A percentile compares a stretch with the other conserved stretches of the same genome.
Evolutionary conservation across 176 grass and related monocot species (phyloP).

Genomic region (Oryza brachyantha): DNA sequence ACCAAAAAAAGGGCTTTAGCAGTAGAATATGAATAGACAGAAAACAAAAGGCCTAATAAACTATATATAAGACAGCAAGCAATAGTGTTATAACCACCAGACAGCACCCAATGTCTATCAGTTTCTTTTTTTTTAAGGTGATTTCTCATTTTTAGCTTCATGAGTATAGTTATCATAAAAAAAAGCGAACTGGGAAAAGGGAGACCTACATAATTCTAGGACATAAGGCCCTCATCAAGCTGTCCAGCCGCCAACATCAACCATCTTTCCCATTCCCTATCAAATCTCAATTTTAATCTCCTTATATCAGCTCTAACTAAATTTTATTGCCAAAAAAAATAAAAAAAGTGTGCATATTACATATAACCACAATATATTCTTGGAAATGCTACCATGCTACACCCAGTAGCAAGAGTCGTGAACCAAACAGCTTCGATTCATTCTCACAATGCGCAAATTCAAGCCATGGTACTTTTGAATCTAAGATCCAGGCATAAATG

Average conservation of each 20-base stretch:
- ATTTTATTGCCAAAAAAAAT: neutral
- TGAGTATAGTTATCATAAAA: neutral
- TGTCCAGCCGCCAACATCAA: conserved; percentile 70
- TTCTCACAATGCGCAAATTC: neutral
- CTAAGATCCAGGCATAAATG: neutral
- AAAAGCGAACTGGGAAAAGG: conserved; percentile 29
- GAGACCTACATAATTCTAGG: conserved; percentile 80
- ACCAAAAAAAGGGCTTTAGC: neutral
- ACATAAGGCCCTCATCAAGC: conserved; percentile 49
- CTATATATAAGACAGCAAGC: neutral
- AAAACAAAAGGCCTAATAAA: neutral
- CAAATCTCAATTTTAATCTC: conserved; percentile 80
- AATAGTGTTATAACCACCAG: neutral
- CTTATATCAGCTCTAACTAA: conserved; percentile 26
- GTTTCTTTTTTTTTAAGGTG: neutral
- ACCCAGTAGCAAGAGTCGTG: neutral
- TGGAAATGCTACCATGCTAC: neutral
- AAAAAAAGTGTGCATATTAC: neutral
- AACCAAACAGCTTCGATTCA: neutral
- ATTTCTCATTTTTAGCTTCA: neutral
- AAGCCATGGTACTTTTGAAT: neutral
- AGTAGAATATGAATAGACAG: neutral
- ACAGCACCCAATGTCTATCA: neutral
- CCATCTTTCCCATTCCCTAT: conserved; percentile 96
- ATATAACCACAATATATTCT: neutral